A percentile compares a stretch with the other conserved stretches of the same genome.
Evolutionary conservation across 768 basidiomycete genomes (phyloP).

Genomic region (Lentinus tigrinus): DNA sequence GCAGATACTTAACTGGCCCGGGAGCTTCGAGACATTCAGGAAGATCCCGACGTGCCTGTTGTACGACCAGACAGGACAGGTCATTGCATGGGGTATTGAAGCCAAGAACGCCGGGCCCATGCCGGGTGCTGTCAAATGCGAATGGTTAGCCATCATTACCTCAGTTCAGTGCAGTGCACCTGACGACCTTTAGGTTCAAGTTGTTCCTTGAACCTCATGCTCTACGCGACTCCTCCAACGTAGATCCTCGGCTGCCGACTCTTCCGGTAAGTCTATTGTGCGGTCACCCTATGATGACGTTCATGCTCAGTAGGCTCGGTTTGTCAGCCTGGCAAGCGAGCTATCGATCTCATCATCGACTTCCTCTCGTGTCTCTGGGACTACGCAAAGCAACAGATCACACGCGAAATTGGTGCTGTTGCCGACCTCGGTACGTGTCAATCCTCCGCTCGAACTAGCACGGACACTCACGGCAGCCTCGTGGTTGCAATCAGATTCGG

Average conservation of each 20-base stretch:
- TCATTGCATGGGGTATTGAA: slow-evolving; percentile 84
- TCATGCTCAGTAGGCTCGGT: neutral
- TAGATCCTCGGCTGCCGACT: slow-evolving; percentile 78
- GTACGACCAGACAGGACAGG: slow-evolving; percentile 71
- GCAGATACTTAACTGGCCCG: slow-evolving; percentile 86
- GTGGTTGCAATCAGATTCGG: slow-evolving; percentile 53
- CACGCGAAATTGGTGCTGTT: slow-evolving; percentile 81
- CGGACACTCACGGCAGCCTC: slow-evolving; percentile 2
- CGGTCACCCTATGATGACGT: neutral
- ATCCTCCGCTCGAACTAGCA: neutral
- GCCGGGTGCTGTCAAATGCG: slow-evolving; percentile 59
- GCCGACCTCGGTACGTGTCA: slow-evolving; percentile 71
- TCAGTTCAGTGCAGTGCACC: neutral
- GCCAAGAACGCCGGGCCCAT: slow-evolving; percentile 78
- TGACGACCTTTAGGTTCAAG: slow-evolving; percentile 61
- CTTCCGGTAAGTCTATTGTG: slow-evolving; percentile 60
- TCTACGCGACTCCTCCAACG: slow-evolving; percentile 63
- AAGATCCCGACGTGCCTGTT: slow-evolving; percentile 83
- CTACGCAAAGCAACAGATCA: slow-evolving; percentile 84
- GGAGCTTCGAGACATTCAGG: slow-evolving; percentile 81
- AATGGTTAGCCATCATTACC: slow-evolving; percentile 38
- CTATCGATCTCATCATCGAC: slow-evolving; percentile 79
- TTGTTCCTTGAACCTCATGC: slow-evolving; percentile 82
- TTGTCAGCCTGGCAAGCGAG: slow-evolving; percentile 67
- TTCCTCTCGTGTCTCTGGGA: slow-evolving; percentile 84